Conservation (phyloP, 306 rosid species). For the Prinsepia uniflora region DNA sequence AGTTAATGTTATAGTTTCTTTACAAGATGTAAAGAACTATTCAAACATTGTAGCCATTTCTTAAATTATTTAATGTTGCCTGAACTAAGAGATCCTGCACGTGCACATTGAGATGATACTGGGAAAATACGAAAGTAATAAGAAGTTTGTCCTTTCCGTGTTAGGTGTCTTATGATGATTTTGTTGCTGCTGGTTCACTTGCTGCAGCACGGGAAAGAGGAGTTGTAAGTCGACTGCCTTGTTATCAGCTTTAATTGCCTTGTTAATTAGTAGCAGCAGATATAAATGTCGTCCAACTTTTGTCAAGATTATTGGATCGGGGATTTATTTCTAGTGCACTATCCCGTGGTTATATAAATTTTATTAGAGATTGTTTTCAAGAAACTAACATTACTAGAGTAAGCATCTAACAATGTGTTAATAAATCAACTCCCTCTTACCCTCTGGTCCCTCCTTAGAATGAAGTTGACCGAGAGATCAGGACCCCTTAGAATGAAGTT, state of each 20-base stretch:
- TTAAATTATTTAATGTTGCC: constrained; percentile 8
- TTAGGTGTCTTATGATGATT: constrained; percentile 81
- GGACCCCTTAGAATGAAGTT: too few relatives aligned
- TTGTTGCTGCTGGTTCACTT: constrained; percentile 84
- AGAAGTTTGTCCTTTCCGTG: constrained; percentile 15
- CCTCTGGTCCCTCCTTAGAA: background rate
- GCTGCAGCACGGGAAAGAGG: constrained; percentile 94
- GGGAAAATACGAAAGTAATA: background rate
- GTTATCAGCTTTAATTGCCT: constrained; percentile 1
- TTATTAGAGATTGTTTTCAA: background rate
- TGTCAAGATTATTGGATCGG: background rate
- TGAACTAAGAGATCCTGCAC: background rate
- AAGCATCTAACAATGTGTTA: background rate
- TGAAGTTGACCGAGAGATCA: background rate
- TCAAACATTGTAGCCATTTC: background rate
- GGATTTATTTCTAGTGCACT: background rate
- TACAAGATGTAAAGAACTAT: background rate
- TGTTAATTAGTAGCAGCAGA: background rate
- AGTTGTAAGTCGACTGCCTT: constrained; percentile 58
- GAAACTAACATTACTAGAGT: background rate
- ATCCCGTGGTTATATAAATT: background rate
- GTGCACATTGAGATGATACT: background rate
- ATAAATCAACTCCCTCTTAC: background rate
- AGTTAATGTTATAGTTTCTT: background rate
- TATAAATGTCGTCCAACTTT: constrained; percentile 3